Base-by-base conservation (phyloP, 139 green algal species). In the Raphidocelis subcapitata region DNA sequence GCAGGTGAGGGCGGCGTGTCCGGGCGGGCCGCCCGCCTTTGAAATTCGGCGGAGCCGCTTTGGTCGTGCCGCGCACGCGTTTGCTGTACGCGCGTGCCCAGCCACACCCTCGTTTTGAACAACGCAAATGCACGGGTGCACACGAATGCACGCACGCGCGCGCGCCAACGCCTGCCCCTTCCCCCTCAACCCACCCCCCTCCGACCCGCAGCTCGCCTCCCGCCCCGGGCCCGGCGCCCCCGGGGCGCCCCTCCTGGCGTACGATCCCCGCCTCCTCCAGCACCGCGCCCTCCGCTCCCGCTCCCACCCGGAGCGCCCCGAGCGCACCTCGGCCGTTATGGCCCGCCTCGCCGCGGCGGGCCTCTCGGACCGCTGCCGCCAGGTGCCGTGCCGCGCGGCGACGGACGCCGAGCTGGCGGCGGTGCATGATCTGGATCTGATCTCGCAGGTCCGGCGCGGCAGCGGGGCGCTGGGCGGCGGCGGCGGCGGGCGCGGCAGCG, bases 241-340 rank as follows among this genome's bases (percentile, higher is more conserved):
- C 5, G 31, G 31, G 14, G 15, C 18, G 20, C 72, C 72, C 24
- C 26, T 72, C 23, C 52, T 78, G 36, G 72, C 63, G 28, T 78
- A 67, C 62, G 72, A 78, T 32, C 33, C 29, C 8, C 23, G 28
- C 20, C 54, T 78, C 35, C 36, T 72, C n/a, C 26, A 36, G 5
- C 72, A 78, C 37, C 31, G 29, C 3, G 59, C 62, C 3, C 63
- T 62, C 3, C 2, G 1, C 1, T 47, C 41, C 60, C 68, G 61
- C 61, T 52, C 47, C 35, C 72, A 78, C 63, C 72, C 72, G 55
- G 72, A 78, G 63, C 62, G 72, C 18, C 72, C 72, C 35, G 62
- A 78, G 52, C 46, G 72, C 24, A 51, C 63, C n/a, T 62, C 63
- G 46, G 63, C 63, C 26, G 63, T 78, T 0, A 72, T 72, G 35